A percentile compares a stretch with the other conserved stretches of the same genome.
These are phyloP conservation scores for Clarireedia paspali DNA, from an alignment of 2,329 filamentous ascomycete genomes.

Conservation along the genomic window DNA sequence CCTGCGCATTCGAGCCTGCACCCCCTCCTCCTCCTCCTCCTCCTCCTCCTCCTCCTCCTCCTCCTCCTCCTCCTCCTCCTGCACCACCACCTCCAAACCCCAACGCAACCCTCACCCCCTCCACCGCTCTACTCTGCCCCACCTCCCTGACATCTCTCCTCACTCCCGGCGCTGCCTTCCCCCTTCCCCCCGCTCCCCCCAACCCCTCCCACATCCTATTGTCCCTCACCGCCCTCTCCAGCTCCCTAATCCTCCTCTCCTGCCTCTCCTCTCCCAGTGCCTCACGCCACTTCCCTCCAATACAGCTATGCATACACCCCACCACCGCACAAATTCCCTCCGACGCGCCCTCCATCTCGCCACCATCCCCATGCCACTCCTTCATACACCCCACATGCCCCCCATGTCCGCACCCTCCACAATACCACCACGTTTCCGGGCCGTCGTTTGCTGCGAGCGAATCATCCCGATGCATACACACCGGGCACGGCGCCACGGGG, in stretches of 20 bases:
- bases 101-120: slow-evolving; percentile 48
- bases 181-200: not conserved
- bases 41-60: no score
- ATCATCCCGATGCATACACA: slow-evolving; percentile 42
- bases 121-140: slow-evolving; percentile 52
- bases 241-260: slow-evolving; percentile 35
- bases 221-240: slow-evolving; percentile 30
- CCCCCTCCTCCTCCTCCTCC: no score
- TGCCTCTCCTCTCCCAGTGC: slow-evolving; percentile 32
- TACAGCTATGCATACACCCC: slow-evolving; percentile 56
- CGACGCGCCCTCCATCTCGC: slow-evolving; percentile 30
- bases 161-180: slow-evolving; percentile 31
- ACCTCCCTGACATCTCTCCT: slow-evolving; percentile 47
- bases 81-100: slow-evolving; percentile 16
- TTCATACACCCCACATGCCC: slow-evolving; percentile 53
- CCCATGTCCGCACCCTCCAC: slow-evolving; percentile 53
- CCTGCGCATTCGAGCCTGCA: no score
- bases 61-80: no score
- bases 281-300: slow-evolving; percentile 48
- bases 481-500: slow-evolving; percentile 48
- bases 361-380: slow-evolving; percentile 45
- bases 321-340: slow-evolving; percentile 58
- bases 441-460: not conserved
- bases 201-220: slow-evolving; percentile 3
- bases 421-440: slow-evolving; percentile 48